These are phyloP conservation scores for Pseudogymnoascus sp. DNA, from an alignment of 2,329 filamentous ascomycete genomes.

Conservation along the genomic window DNA sequence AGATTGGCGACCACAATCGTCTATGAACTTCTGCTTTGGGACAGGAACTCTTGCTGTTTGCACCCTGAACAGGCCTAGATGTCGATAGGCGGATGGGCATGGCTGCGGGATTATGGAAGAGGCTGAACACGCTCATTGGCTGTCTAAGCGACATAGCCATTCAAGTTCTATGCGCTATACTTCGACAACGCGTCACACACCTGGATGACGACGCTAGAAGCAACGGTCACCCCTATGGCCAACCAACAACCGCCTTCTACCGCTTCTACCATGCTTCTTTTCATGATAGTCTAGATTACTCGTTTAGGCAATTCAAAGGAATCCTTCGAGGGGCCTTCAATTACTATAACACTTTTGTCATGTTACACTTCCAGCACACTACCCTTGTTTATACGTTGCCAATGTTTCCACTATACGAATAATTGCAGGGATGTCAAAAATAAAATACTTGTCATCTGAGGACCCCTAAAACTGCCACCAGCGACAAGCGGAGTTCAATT, in stretches of 20 bases:
- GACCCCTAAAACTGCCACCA: not conserved
- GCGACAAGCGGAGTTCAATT: not conserved
- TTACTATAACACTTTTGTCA: not conserved
- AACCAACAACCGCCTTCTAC: not conserved
- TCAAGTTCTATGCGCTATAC: slow-evolving; percentile 1
- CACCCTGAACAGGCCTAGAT: slow-evolving; percentile 6
- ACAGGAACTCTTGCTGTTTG: slow-evolving; percentile 7
- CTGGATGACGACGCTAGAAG: slow-evolving; percentile 4
- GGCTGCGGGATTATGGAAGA: slow-evolving; percentile 2
- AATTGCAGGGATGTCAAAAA: not conserved
- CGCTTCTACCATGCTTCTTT: not conserved
- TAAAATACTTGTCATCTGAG: not conserved
- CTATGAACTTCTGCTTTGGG: not conserved
- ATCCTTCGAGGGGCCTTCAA: not conserved
- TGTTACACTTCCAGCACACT: not conserved
- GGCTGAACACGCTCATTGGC: slow-evolving; percentile 3
- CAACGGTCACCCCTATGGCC: not conserved
- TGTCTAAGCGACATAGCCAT: slow-evolving; percentile 1
- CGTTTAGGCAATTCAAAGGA: slow-evolving; percentile 5
- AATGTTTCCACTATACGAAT: not conserved
- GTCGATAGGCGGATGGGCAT: slow-evolving; percentile 1
- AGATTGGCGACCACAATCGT: not conserved
- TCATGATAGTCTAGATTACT: not conserved
- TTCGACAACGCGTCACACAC: slow-evolving; percentile 2
- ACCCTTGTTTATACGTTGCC: not conserved